A percentile compares a stretch with the other conserved stretches of the same genome.
These are phyloP conservation scores for Ulota crispa DNA, from an alignment of 225 moss, liverwort and hornwort genomes.

Conservation along the genomic window DNA sequence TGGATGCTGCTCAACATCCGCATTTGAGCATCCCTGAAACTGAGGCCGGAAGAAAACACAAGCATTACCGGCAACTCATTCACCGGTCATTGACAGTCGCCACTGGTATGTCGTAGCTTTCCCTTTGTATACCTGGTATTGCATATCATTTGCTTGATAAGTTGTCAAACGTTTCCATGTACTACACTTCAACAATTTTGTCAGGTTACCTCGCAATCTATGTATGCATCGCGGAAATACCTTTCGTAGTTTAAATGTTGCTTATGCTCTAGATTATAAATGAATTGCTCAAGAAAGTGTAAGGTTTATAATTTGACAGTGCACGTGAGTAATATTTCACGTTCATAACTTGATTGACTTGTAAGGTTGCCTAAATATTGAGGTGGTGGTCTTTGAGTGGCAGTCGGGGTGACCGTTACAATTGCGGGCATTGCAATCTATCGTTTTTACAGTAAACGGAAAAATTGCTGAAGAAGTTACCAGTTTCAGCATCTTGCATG, in stretches of 20 bases:
- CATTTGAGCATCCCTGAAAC: slow-evolving; percentile 91
- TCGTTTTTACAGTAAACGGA: slow-evolving; percentile 20
- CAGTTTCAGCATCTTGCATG: neutral
- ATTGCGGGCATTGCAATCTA: slow-evolving; percentile 66
- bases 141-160: neutral
- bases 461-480: slow-evolving; percentile 17
- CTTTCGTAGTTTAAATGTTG: neutral
- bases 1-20: slow-evolving; percentile 91
- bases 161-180: neutral
- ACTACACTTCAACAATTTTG: neutral
- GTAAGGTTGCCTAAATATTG: neutral
- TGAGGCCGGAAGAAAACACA: slow-evolving; percentile 81
- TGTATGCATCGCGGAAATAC: neutral
- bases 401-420: slow-evolving; percentile 75
- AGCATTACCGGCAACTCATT: slow-evolving; percentile 79
- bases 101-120: slow-evolving; percentile 52
- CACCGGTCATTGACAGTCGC: slow-evolving; percentile 81
- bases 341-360: neutral
- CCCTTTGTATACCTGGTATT: neutral
- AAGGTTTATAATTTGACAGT: neutral
- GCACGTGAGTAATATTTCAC: neutral
- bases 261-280: neutral
- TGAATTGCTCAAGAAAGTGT: neutral
- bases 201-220: neutral
- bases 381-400: slow-evolving; percentile 23